These are phyloP conservation scores for Fusarium multiceps DNA, from an alignment of 2,329 filamentous ascomycete species.

Conservation along the genomic window DNA sequence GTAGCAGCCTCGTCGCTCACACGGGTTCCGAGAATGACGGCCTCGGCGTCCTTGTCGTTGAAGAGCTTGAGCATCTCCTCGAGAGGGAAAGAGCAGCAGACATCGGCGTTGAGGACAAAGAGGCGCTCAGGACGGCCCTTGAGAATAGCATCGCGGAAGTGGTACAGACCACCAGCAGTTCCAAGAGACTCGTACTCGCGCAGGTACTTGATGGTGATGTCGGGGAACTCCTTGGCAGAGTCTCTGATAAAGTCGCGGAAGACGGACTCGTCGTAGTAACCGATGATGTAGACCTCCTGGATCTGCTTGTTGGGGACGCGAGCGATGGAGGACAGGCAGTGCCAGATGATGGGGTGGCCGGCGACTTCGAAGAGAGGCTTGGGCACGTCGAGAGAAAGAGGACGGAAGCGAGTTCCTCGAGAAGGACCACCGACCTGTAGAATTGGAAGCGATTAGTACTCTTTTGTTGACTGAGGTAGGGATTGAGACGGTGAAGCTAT, in stretches of 20 bases:
- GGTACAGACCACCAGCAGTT: constrained; percentile 95
- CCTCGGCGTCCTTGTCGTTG: constrained; percentile 94
- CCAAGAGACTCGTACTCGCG: constrained; percentile 97
- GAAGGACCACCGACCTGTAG: constrained; percentile 91
- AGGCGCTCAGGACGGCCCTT: constrained; percentile 95
- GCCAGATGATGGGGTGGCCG: constrained; percentile 97
- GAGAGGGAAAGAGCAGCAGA: constrained; percentile 98
- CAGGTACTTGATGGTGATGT: constrained; percentile 89
- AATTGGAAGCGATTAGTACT: constrained; percentile 44
- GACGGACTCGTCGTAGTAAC: constrained; percentile 97
- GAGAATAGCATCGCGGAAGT: constrained; percentile 98
- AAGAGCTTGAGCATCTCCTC: constrained; percentile 95
- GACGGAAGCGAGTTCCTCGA: constrained; percentile 93
- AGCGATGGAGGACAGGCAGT: constrained; percentile 91
- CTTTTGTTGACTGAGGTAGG: background rate
- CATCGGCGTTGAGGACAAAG: constrained; percentile 97
- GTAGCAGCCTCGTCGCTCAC: constrained; percentile 90
- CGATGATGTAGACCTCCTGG: constrained; percentile 96
- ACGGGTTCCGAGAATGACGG: constrained; percentile 92
- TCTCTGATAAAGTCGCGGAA: constrained; percentile 99
- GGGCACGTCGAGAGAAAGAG: constrained; percentile 92
- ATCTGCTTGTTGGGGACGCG: constrained; percentile 84
- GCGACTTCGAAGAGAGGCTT: constrained; percentile 99
- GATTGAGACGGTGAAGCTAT: constrained; percentile 29
- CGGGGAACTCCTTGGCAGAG: constrained; percentile 83